phyloP scores from a whole-genome alignment of 1,139 yeast genomes.

The Pichia sp. region DNA sequence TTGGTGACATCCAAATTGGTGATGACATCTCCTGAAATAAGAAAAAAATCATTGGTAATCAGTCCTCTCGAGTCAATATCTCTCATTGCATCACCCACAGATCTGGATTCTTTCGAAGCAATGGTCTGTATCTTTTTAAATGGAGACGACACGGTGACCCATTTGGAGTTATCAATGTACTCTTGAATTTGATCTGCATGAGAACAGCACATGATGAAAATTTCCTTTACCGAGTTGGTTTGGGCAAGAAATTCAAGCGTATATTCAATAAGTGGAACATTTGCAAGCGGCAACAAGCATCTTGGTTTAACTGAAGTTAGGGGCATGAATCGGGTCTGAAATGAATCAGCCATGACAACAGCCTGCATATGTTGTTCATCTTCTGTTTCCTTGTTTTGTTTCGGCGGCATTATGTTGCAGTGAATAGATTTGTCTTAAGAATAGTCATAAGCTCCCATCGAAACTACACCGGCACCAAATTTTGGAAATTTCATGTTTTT shows the following conservation, averaged over 20 bases:
- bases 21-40: constrained; percentile 91
- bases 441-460: too few species aligned
- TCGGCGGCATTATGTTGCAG: constrained; percentile 15
- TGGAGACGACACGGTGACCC: constrained; percentile 70
- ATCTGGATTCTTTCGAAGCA: constrained; percentile 79
- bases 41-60: constrained; percentile 79
- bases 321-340: constrained; percentile 88
- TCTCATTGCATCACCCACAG: constrained; percentile 96
- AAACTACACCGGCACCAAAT: too few species aligned
- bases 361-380: constrained; percentile 79
- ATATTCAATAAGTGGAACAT: constrained; percentile 88
- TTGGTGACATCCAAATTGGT: constrained; percentile 77
- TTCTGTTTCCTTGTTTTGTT: constrained; percentile 25
- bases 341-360: constrained; percentile 87
- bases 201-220: constrained; percentile 78
- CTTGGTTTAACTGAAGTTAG: constrained; percentile 78
- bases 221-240: constrained; percentile 77
- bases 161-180: constrained; percentile 75
- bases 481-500: too few species aligned
- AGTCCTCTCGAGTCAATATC: constrained; percentile 88
- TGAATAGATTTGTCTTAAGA: too few species aligned
- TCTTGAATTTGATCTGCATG: constrained; percentile 84
- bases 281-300: constrained; percentile 85
- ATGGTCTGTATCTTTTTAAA: constrained; percentile 68
- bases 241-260: constrained; percentile 90